These are phyloP conservation scores for Lactarius sp. DNA, from an alignment of 768 basidiomycete genomes.

Conservation along the genomic window DNA sequence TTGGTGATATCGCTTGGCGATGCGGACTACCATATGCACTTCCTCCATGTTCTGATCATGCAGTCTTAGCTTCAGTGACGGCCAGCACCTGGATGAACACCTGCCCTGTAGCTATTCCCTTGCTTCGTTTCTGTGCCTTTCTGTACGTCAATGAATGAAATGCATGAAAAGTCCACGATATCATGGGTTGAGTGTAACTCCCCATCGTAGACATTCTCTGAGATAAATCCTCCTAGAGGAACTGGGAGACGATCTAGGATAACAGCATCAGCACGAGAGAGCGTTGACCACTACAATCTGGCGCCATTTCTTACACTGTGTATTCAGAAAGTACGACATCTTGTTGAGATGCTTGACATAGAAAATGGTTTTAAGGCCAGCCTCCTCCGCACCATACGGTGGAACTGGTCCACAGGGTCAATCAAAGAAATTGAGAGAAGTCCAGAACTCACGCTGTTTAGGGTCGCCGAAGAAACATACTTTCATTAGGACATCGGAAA, in stretches of 20 bases:
- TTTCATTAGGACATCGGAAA: conserved; percentile 36
- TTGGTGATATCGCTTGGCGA: conserved; percentile 8
- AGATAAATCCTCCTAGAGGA: conserved; percentile 47
- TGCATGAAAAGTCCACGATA: conserved; percentile 33
- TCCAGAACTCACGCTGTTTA: conserved; percentile 40
- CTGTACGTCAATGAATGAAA: conserved; percentile 43
- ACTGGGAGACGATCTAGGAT: conserved; percentile 48
- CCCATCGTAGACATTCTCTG: conserved; percentile 38
- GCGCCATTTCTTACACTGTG: conserved; percentile 37
- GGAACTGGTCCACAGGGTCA: conserved; percentile 37
- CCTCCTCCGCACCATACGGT: conserved; percentile 44
- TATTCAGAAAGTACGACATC: conserved; percentile 40
- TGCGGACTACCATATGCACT: conserved; percentile 9
- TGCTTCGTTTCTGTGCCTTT: conserved; percentile 36
- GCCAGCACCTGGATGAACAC: background rate
- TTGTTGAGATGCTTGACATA: conserved; percentile 38
- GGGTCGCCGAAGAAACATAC: conserved; percentile 53
- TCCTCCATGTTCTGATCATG: conserved; percentile 9
- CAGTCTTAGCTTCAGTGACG: background rate
- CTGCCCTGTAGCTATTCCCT: conserved; percentile 27
- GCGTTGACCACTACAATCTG: background rate
- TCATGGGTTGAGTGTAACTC: conserved; percentile 39
- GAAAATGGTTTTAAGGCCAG: conserved; percentile 43
- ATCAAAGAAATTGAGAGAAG: too few species aligned
- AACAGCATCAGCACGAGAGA: background rate